Percentiles rank a stretch among this genome's conserved stretches.
Conservation (phyloP, 768 basidiomycete species). For the Leccinellum rugosiceps region DNA sequence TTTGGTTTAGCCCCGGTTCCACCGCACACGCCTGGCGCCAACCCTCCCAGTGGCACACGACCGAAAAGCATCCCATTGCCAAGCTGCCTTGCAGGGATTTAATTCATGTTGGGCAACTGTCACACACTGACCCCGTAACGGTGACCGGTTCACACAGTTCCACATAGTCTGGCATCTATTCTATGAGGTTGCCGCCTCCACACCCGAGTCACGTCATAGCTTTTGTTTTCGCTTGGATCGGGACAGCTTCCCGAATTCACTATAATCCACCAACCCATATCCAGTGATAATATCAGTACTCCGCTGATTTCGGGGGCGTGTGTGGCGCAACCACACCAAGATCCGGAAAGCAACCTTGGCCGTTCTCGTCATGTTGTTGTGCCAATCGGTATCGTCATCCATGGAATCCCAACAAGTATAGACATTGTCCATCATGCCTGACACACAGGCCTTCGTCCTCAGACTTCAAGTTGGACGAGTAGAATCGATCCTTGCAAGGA, state of each 20-base stretch:
- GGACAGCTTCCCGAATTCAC: neutral
- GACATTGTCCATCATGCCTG: neutral
- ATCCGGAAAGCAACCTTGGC: constrained; percentile 1
- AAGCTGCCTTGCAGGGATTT: neutral
- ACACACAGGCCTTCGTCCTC: neutral
- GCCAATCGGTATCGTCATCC: neutral
- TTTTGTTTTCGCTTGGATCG: neutral
- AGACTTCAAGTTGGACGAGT: neutral
- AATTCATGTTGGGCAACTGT: neutral
- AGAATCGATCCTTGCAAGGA: neutral
- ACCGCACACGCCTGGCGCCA: neutral
- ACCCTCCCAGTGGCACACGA: neutral
- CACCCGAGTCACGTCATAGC: neutral
- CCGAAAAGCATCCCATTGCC: neutral
- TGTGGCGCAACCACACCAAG: neutral
- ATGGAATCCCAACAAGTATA: neutral
- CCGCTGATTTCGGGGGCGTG: neutral
- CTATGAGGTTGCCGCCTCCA: too few relatives aligned
- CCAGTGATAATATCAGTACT: too few relatives aligned
- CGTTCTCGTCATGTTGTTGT: neutral
- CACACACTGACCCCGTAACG: neutral
- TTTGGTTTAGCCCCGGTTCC: neutral
- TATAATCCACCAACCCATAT: neutral
- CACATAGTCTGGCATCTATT: too few relatives aligned
- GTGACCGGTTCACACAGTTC: neutral